Base-by-base conservation (phyloP, 2,329 filamentous ascomycete species). In the Hymenoscyphus repandus region DNA sequence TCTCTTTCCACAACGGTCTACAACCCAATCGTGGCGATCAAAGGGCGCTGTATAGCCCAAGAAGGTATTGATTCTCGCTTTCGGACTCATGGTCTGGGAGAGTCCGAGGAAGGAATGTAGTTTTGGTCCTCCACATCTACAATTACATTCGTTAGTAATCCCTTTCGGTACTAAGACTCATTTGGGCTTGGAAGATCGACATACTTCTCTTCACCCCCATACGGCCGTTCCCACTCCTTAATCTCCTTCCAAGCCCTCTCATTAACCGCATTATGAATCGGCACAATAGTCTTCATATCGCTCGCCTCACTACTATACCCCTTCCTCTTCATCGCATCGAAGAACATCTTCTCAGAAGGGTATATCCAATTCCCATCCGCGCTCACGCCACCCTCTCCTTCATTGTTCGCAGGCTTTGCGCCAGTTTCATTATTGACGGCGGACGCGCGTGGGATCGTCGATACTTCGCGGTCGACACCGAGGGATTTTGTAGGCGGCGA, bases 221-320 rank as follows among this genome's bases (percentile, higher is more conserved):
- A 88, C 0, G 85, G 86, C 39, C 74, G 76, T 71, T 99, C 93
- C 93, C 93, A 99, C 40, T 80, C 74, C 61, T 88, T 82, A 58
- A 99, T 97, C 72, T 97, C 88, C 56, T 81, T 77, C 93, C 93
- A 99, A 0, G 93, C 93, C 38, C 89, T 78, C 78, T 99, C 93
- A 70, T 99, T 99, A 56, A 99, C 93, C 40, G 93, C 93, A 68
- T 99, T 99, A 72, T 99, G 93, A 63, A 97, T 97, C 2, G 90
- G 93, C 49, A 97, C 91, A 32, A 97, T 91, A 32, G 88, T 88
- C 63, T 81, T 85, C 85, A 96, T 96, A 70, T 96, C 90, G 5
- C 77, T 74, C 0, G 80, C 81, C 12, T 76, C 73, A 30, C 80
- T 84, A 54, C 83, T 81, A 72, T 90, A 85, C 39, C 85, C 86